Conservation (phyloP, 78 protist genomes). For the slime mould (Dictyostelium discoideum) region DNA sequence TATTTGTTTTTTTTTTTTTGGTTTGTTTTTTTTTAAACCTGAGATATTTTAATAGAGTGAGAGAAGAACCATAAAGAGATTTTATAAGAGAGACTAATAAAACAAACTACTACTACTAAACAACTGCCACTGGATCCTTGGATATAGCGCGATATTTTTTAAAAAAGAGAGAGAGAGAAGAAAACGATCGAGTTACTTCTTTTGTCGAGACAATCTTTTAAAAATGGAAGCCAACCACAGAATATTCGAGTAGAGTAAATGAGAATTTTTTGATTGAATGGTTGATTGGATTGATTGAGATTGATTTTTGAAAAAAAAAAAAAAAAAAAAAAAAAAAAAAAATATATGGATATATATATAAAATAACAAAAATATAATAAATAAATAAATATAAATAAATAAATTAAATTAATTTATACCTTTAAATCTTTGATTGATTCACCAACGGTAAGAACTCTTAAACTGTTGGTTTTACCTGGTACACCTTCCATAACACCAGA, state of each 20-base stretch:
- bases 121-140: background rate
- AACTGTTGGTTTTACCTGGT: slow-evolving; percentile 76
- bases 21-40: background rate
- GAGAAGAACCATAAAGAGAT: background rate
- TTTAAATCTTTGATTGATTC: slow-evolving; percentile 23
- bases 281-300: background rate
- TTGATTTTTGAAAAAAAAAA: background rate
- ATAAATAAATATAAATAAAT: background rate
- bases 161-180: background rate
- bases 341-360: background rate
- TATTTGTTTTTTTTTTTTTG: background rate
- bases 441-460: slow-evolving; percentile 55
- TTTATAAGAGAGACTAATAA: background rate
- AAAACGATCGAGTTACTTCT: background rate
- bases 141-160: background rate
- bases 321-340: too few relatives aligned
- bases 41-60: background rate
- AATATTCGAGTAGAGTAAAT: background rate
- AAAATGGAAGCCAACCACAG: background rate
- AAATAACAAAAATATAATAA: background rate
- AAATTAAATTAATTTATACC: background rate
- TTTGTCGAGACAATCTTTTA: background rate
- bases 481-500: slow-evolving; percentile 81
- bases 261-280: background rate
- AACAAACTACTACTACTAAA: background rate